phyloP scores from a whole-genome alignment of 129 eudicot species.

The Helianthus tuberosus region DNA sequence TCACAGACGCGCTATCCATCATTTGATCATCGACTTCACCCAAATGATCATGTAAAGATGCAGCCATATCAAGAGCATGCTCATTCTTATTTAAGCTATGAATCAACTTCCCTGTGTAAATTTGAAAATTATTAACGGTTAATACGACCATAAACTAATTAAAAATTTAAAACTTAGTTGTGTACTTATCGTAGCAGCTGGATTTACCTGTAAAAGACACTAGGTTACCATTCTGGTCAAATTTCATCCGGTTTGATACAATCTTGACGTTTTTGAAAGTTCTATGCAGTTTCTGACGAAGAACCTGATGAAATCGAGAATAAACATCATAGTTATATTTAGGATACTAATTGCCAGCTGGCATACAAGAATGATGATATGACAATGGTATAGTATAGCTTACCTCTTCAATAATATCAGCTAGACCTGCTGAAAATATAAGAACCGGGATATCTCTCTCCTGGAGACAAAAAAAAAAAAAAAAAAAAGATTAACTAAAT shows the following conservation, averaged over 20 bases:
- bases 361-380: constrained; percentile 5
- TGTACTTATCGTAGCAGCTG: not conserved
- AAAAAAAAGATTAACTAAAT: not conserved
- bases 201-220: constrained; percentile 70
- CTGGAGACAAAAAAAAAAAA: constrained; percentile 39
- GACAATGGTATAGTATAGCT: constrained; percentile 22
- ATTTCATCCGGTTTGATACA: constrained; percentile 88
- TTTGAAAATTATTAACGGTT: not conserved
- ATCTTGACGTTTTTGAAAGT: constrained; percentile 74
- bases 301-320: constrained; percentile 53
- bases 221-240: constrained; percentile 73
- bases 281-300: constrained; percentile 77
- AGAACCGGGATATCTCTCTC: constrained; percentile 78
- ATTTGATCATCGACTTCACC: constrained; percentile 54
- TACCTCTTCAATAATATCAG: constrained; percentile 95
- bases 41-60: constrained; percentile 65
- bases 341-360: constrained; percentile 12
- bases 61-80: constrained; percentile 97
- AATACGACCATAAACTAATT: not conserved
- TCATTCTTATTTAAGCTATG: constrained; percentile 88
- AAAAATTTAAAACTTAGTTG: too few relatives aligned
- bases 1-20: constrained; percentile 53
- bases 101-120: constrained; percentile 69
- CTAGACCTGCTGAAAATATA: constrained; percentile 94
- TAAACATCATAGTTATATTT: not conserved